Evolutionary conservation across 1,284 basidiomycete genomes (phyloP).

Genomic region (Pseudozyma flocculosa): DNA sequence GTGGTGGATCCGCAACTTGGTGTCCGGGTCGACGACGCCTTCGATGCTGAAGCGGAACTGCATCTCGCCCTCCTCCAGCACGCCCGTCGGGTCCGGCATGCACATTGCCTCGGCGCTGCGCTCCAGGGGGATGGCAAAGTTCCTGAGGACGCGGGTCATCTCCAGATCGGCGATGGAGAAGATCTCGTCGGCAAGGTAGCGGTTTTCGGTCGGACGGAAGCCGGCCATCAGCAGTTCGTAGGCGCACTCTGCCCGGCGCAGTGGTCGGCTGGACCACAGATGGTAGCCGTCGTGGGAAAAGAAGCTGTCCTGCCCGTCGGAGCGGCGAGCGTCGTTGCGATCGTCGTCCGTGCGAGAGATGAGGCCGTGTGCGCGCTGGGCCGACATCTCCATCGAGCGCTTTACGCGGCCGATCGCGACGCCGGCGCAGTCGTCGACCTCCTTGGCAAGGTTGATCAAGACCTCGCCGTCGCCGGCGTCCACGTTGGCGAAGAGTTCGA

Average conservation of each 20-base stretch:
- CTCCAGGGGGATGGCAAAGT: constrained; percentile 21
- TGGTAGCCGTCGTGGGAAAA: constrained; percentile 26
- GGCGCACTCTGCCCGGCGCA: constrained; percentile 36
- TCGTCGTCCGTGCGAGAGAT: background rate
- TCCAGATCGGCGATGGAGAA: constrained; percentile 11
- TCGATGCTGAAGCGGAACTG: constrained; percentile 41
- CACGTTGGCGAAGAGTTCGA: constrained; percentile 19
- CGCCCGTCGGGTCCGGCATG: constrained; percentile 25
- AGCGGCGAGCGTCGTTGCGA: constrained; percentile 2
- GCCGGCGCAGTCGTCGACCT: constrained; percentile 11
- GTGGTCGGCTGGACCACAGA: constrained; percentile 31
- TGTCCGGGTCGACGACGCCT: constrained; percentile 23
- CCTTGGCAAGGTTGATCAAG: constrained; percentile 10
- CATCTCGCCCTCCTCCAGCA: constrained; percentile 44
- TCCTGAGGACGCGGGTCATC: constrained; percentile 18
- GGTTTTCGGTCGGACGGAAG: constrained; percentile 26
- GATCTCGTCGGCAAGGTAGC: constrained; percentile 25
- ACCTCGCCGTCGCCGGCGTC: constrained; percentile 5
- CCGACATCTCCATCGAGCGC: constrained; percentile 16
- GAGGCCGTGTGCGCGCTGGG: constrained; percentile 27
- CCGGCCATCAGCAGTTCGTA: constrained; percentile 47
- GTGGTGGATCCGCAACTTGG: constrained; percentile 5
- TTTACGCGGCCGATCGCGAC: constrained; percentile 13
- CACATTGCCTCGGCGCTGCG: constrained; percentile 25
- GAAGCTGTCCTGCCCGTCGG: constrained; percentile 18